Conservation (phyloP, 2,329 filamentous ascomycete genomes). For the Epichloe sylvatica region DNA sequence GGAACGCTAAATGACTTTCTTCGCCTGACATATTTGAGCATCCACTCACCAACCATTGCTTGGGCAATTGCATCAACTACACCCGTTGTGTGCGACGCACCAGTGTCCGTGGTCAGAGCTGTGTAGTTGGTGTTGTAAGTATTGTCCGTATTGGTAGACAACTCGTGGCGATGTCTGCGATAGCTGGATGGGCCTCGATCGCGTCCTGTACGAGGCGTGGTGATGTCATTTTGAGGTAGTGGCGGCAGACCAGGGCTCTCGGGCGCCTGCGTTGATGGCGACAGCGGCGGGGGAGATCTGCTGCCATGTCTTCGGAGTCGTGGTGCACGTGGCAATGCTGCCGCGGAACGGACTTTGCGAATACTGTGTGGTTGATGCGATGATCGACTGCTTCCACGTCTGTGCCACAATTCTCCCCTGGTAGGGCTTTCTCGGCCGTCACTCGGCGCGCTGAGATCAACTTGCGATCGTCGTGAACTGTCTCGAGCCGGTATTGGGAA, state of each 20-base stretch:
- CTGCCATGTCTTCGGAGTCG: constrained; percentile 37
- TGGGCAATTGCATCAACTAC: constrained; percentile 95
- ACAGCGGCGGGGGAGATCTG: constrained; percentile 53
- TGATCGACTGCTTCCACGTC: constrained; percentile 33
- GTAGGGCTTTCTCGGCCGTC: constrained; percentile 72
- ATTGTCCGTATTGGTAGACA: constrained; percentile 35
- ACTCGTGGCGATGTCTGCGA: constrained; percentile 38
- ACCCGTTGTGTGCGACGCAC: constrained; percentile 52
- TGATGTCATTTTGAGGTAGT: constrained; percentile 58
- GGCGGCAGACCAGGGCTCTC: constrained; percentile 62
- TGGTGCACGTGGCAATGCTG: constrained; percentile 48
- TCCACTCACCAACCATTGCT: constrained; percentile 97
- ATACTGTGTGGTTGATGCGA: constrained; percentile 48
- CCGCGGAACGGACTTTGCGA: constrained; percentile 75
- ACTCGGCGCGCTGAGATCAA: constrained; percentile 49
- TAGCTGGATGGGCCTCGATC: constrained; percentile 27
- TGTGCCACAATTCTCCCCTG: constrained; percentile 40
- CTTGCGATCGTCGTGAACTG: constrained; percentile 64
- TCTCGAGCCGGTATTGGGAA: constrained; percentile 85
- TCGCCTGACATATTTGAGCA: constrained; percentile 80
- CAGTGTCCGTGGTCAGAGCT: constrained; percentile 33
- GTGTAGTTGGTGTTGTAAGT: constrained; percentile 37
- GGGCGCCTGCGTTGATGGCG: constrained; percentile 51
- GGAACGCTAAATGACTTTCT: constrained; percentile 80
- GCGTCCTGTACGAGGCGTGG: constrained; percentile 36